Base-by-base conservation (phyloP, 2,329 filamentous ascomycete species). In the Lasiodiplodia sp. region DNA sequence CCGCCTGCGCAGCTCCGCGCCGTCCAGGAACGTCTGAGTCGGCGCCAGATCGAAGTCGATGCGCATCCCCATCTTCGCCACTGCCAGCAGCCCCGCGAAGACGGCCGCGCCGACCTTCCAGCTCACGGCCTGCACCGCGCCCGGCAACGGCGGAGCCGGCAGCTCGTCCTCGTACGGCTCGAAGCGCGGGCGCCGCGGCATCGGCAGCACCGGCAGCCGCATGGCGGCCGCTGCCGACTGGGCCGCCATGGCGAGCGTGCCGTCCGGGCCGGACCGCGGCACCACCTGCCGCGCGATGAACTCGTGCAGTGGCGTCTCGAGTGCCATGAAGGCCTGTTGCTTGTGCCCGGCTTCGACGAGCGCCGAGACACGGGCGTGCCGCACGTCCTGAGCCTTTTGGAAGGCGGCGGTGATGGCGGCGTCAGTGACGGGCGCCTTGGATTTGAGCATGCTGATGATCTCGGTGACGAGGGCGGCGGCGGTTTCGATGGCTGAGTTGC, bases 401-500 rank as follows among this genome's bases (percentile, higher is more conserved):
- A 66, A 66, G 11, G 37, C 31, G 31, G 49, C 14, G 49, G 40
- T 34, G 25, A 63, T 63, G 14, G 28, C 58, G 6, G 25, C 38
- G 18, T 49, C 23, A 18, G 58, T 7, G 6, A 6, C 1, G 8
- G 31, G 4, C 1, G 7, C 11, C 73, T 12, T 73, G 71, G 0
- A 71, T 66, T 47, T 44, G 14, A 66, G 44, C 63, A 55, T 47
- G 38, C 12, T 23, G 8, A n/a, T 47, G 23, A 67, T 25, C 12
- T 49, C 25, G 16, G 58, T 70, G 72, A 66, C 56, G 3, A 75
- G 70, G 12, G 62, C 68, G n/a, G 69, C 71, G 71, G 71, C 72
- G 28, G 71, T 69, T 64, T 74, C 72, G 25, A 75, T 71, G 25
- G 67, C 72, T 18, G 70, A 72, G 57, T 74, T 75, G 25, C 72